Percentiles rank a stretch among this genome's conserved stretches.
Conservation (phyloP, 495 filamentous ascomycete genomes). For the Cryomyces minteri region DNA sequence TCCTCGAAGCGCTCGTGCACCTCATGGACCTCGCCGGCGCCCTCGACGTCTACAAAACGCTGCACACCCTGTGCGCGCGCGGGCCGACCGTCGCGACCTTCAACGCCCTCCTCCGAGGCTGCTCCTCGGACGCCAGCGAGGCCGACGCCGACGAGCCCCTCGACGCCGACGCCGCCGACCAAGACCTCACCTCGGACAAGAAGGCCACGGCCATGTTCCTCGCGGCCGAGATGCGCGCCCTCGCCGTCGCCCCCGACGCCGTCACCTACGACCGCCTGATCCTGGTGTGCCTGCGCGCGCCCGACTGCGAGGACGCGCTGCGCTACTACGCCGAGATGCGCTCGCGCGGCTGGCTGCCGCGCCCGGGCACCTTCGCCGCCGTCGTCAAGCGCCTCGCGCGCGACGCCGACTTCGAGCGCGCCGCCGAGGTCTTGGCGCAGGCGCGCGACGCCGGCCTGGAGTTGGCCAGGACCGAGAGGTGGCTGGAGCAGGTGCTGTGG, state of each 20-base stretch:
- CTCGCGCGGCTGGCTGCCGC: slow-evolving; percentile 9
- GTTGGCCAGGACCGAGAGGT: slow-evolving; percentile 4
- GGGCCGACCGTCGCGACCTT: slow-evolving; percentile 36
- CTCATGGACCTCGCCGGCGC: slow-evolving; percentile 31
- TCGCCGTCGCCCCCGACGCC: slow-evolving; percentile 37
- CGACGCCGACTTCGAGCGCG: neutral
- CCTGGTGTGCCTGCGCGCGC: slow-evolving; percentile 36
- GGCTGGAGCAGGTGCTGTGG: slow-evolving; percentile 5
- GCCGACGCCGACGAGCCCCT: slow-evolving; percentile 6
- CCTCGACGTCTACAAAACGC: slow-evolving; percentile 48
- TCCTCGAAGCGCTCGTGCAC: slow-evolving; percentile 35
- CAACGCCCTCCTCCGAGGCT: slow-evolving; percentile 47
- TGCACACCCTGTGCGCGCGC: slow-evolving; percentile 39
- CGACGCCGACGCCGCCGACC: no score
- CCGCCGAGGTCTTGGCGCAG: no score
- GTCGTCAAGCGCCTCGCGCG: slow-evolving; percentile 1
- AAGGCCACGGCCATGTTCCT: slow-evolving; percentile 47
- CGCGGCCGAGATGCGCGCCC: slow-evolving; percentile 51
- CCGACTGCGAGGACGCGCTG: slow-evolving; percentile 32
- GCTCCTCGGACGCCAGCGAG: slow-evolving; percentile 16
- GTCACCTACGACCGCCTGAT: slow-evolving; percentile 53
- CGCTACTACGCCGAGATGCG: slow-evolving; percentile 37
- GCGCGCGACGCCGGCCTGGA: slow-evolving; percentile 1
- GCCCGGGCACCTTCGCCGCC: slow-evolving; percentile 21
- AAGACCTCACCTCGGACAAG: slow-evolving; percentile 1